Conservation (phyloP, 805 yeast genomes). For the Wickerhamiella hasegawae region DNA sequence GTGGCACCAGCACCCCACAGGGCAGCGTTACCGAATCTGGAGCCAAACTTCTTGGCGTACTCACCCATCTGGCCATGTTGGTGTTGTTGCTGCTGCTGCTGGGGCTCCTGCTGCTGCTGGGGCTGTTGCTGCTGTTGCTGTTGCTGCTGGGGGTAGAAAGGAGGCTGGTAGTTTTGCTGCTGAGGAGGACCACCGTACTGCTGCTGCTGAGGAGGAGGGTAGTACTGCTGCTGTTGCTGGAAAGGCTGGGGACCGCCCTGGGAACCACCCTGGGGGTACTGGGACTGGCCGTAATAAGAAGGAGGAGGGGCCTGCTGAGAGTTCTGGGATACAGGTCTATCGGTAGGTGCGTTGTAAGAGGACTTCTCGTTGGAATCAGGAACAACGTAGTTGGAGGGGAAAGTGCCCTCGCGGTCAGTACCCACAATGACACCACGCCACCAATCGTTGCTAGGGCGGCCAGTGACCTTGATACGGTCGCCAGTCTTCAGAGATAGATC, state of each 20-base stretch:
- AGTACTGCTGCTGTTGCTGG: slow-evolving; percentile 7
- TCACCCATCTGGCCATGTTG: slow-evolving; percentile 14
- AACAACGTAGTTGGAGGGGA: slow-evolving; percentile 85
- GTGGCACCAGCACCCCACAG: slow-evolving; percentile 96
- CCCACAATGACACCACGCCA: slow-evolving; percentile 52
- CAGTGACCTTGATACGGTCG: slow-evolving; percentile 51
- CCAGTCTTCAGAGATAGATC: slow-evolving; percentile 55
- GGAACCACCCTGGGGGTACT: slow-evolving; percentile 10
- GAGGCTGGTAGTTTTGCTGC: slow-evolving; percentile 11
- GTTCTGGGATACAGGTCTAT: too few relatives aligned
- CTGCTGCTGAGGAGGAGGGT: slow-evolving; percentile 10
- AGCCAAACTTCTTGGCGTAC: slow-evolving; percentile 36
- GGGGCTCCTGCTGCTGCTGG: slow-evolving; percentile 15
- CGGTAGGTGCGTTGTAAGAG: too few relatives aligned
- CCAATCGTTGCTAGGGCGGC: slow-evolving; percentile 75
- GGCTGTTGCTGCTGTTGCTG: slow-evolving; percentile 24
- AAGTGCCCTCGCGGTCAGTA: slow-evolving; percentile 54
- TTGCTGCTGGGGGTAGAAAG: slow-evolving; percentile 16
- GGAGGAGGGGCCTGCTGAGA: too few relatives aligned
- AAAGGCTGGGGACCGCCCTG: slow-evolving; percentile 5
- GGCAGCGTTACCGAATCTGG: slow-evolving; percentile 81
- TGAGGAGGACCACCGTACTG: slow-evolving; percentile 12
- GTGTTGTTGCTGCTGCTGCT: slow-evolving; percentile 13
- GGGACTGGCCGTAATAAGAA: slow-evolving; percentile 6
- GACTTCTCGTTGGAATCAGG: too few relatives aligned